These are phyloP conservation scores for Nicotiana benthamiana DNA, from an alignment of 257 asterid species.

Conservation along the genomic window DNA sequence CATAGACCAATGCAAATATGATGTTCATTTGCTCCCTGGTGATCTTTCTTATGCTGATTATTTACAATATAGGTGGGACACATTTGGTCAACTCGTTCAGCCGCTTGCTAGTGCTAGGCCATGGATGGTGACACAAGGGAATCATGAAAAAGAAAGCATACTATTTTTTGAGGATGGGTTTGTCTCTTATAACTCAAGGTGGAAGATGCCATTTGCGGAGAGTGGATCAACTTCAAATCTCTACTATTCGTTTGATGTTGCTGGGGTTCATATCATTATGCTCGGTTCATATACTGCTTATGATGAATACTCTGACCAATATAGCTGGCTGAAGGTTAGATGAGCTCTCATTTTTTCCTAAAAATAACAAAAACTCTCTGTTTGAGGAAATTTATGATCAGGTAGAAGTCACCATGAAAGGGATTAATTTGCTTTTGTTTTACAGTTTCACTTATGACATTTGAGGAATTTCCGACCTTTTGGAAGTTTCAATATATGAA, in stretches of 20 bases:
- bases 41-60: constrained; percentile 93
- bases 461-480: not conserved
- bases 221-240: constrained; percentile 75
- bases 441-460: not conserved
- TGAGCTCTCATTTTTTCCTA: not conserved
- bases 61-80: constrained; percentile 77
- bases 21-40: constrained; percentile 82
- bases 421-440: not conserved
- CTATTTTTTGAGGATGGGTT: constrained; percentile 49
- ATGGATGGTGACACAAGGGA: constrained; percentile 99
- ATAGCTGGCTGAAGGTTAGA: constrained; percentile 80
- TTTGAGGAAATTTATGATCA: not conserved
- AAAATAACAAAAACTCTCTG: not conserved
- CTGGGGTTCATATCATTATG: constrained; percentile 82
- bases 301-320: constrained; percentile 60
- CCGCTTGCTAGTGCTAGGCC: constrained; percentile 94
- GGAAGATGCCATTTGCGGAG: constrained; percentile 94
- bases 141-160: constrained; percentile 75
- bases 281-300: constrained; percentile 76
- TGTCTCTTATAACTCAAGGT: constrained; percentile 73
- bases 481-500: not conserved
- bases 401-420: not conserved
- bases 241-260: constrained; percentile 84
- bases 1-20: constrained; percentile 51
- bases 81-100: constrained; percentile 85